Evolutionary conservation across 1,284 basidiomycete genomes (phyloP).

Genomic region (Malassezia furfur): DNA sequence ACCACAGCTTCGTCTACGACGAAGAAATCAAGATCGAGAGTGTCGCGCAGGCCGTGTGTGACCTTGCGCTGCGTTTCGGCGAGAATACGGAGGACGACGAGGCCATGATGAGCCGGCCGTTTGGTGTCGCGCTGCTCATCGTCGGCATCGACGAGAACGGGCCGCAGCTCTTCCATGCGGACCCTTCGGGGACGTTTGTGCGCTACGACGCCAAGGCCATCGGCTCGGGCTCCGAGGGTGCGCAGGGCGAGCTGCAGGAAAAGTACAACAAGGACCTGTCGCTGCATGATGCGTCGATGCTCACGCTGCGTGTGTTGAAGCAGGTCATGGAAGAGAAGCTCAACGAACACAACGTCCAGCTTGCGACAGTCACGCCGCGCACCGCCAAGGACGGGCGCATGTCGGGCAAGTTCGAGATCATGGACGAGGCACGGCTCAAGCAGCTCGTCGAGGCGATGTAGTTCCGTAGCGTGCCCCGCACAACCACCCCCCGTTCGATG

Average conservation of each 20-base stretch:
- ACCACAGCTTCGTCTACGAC: slow-evolving; percentile 94
- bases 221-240: slow-evolving; percentile 93
- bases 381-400: slow-evolving; percentile 34
- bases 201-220: slow-evolving; percentile 97
- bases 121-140: slow-evolving; percentile 93
- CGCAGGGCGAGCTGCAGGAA: slow-evolving; percentile 91
- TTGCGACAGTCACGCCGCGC: slow-evolving; percentile 57
- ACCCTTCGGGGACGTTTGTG: slow-evolving; percentile 97
- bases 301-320: slow-evolving; percentile 83
- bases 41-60: slow-evolving; percentile 93
- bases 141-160: slow-evolving; percentile 93
- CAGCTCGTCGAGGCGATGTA: slow-evolving; percentile 44
- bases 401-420: slow-evolving; percentile 41
- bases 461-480: slow-evolving; percentile 1
- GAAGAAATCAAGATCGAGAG: slow-evolving; percentile 76
- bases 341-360: slow-evolving; percentile 93
- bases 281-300: slow-evolving; percentile 71
- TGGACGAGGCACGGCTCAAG: slow-evolving; percentile 39
- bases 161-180: slow-evolving; percentile 84
- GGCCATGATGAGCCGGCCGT: slow-evolving; percentile 80
- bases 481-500: background rate
- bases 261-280: slow-evolving; percentile 91
- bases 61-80: slow-evolving; percentile 90
- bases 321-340: slow-evolving; percentile 99
- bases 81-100: slow-evolving; percentile 94